Conservation (phyloP, 495 filamentous ascomycete species). For the Polyplosphaeria fusca region DNA sequence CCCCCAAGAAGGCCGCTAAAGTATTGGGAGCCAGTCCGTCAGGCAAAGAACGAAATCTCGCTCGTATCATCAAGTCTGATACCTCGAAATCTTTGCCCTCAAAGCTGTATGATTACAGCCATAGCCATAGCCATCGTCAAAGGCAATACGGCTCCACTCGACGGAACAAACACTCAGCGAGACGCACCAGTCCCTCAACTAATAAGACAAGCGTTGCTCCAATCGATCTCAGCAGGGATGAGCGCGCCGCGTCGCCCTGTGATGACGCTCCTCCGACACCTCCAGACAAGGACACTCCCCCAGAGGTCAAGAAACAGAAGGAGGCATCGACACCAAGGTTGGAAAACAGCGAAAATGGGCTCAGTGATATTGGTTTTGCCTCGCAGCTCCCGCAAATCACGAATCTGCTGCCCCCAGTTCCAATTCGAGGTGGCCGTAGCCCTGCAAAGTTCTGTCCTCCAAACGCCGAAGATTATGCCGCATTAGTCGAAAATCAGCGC, state of each 20-base stretch:
- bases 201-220: background rate
- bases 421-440: conserved; percentile 5
- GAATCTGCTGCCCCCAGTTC: background rate
- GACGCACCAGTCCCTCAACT: background rate
- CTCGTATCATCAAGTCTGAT: conserved; percentile 13
- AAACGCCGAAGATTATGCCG: conserved; percentile 15
- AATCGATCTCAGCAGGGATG: too few relatives aligned
- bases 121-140: conserved; percentile 6
- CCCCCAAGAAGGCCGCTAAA: conserved; percentile 23
- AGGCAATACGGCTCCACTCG: background rate
- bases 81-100: conserved; percentile 19
- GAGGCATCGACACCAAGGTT: background rate
- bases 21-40: conserved; percentile 9
- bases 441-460: conserved; percentile 18
- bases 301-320: background rate
- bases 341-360: background rate
- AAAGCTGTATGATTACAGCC: conserved; percentile 6
- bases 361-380: background rate
- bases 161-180: background rate
- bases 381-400: background rate
- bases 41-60: background rate
- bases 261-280: conserved; percentile 12
- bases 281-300: conserved; percentile 23
- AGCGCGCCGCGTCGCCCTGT: background rate
- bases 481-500: conserved; percentile 12